Evolutionary conservation across 2,329 filamentous ascomycete genomes (phyloP).

Genomic region (Anthostomella pinea): DNA sequence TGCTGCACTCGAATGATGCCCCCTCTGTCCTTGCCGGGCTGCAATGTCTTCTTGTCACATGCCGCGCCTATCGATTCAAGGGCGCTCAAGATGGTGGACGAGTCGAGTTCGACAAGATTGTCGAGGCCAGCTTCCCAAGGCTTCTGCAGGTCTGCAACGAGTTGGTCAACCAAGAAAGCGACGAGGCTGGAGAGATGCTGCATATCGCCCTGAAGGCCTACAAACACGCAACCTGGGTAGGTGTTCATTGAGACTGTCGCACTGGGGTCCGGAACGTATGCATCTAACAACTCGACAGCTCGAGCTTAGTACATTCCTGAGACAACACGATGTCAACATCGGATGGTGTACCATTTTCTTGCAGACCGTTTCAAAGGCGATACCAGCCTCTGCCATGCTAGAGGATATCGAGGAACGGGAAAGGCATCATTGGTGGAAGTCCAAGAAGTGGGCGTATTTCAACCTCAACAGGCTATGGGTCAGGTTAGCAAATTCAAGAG

Average conservation of each 20-base stretch:
- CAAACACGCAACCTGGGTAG: slow-evolving; percentile 95
- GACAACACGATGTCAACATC: slow-evolving; percentile 79
- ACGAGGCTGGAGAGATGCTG: slow-evolving; percentile 96
- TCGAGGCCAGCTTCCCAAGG: slow-evolving; percentile 85
- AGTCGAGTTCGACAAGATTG: slow-evolving; percentile 89
- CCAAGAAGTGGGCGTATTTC: slow-evolving; percentile 99
- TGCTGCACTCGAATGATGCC: slow-evolving; percentile 83
- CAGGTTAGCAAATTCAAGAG: slow-evolving; percentile 49
- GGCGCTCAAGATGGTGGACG: slow-evolving; percentile 70
- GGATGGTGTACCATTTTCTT: slow-evolving; percentile 97
- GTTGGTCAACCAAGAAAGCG: slow-evolving; percentile 83
- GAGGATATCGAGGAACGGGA: slow-evolving; percentile 84
- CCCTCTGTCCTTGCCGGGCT: slow-evolving; percentile 87
- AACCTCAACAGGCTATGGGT: slow-evolving; percentile 96
- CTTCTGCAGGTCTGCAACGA: slow-evolving; percentile 83
- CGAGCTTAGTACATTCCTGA: slow-evolving; percentile 76
- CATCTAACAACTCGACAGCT: slow-evolving; percentile 54
- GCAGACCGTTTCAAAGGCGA: slow-evolving; percentile 79
- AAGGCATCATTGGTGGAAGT: slow-evolving; percentile 98
- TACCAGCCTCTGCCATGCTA: slow-evolving; percentile 73
- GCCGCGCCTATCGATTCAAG: slow-evolving; percentile 94
- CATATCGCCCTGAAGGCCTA: slow-evolving; percentile 93
- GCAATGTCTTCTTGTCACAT: slow-evolving; percentile 91
- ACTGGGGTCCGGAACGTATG: background rate
- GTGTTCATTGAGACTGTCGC: slow-evolving; percentile 30